Base-by-base conservation (phyloP, 1,284 basidiomycete genomes). In the Thecaphora thlaspeos region DNA sequence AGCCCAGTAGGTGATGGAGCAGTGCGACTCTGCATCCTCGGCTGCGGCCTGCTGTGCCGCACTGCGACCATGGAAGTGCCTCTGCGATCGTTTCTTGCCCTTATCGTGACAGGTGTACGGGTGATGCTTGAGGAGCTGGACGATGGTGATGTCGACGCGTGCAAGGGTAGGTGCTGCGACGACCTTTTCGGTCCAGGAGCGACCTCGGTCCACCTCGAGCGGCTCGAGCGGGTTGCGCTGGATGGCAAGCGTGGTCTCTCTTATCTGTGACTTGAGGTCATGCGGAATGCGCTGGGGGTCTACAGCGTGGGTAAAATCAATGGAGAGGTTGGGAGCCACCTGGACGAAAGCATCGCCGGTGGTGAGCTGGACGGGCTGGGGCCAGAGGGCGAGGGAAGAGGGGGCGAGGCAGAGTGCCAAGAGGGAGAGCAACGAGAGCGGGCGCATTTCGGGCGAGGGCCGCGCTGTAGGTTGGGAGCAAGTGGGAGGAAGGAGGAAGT, bases 261-360 rank as follows among this genome's bases (percentile, higher is more conserved):
- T 87, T 43, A 89, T 79, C 57, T 84, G 81, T 7, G 88, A 88
- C 26, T 84, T 83, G 32, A 92, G 81, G 85, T 73, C 53, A 61
- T 21, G 24, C 82, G 32, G 79, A 15, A 84, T 84, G 1, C 78
- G 78, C 21, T 61, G 55, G 23, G 86, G 80, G 72, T 86, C 84
- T 9, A 81, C 74, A 39, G 64, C 64, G 18, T 68, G 48, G 24
- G 80, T 55, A 12, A 83, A 55, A 11, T 79, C 72, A 71, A 85
- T 82, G 51, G 73, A 56, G 68, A 86, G 88, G 40, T 55, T 59
- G 36, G 42, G 23, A 0, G 83, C 77, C 38, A 89, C 81, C 11
- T 80, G 80, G 40, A 89, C 79, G 19, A 51, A 58, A 8, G 49
- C 11, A 1, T 83, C 74, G 21, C 87, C 87, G 0, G 82, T 81